Percentiles rank a stretch among this genome's conserved stretches.
Evolutionary conservation across 768 basidiomycete genomes (phyloP).

Genomic region (Cystobasidium onofrii): DNA sequence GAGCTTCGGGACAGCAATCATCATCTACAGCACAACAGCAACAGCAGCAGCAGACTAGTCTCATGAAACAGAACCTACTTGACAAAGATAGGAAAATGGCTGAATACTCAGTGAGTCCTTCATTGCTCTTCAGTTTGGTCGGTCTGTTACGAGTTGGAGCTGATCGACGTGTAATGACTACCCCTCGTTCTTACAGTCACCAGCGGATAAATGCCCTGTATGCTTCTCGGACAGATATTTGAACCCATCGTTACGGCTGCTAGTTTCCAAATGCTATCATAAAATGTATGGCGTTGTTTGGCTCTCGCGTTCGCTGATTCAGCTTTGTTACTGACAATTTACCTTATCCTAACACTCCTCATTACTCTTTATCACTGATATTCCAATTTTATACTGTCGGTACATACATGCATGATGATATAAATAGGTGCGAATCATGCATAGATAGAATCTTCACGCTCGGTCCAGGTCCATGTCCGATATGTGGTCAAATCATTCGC

Average conservation of each 20-base stretch:
- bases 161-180: not conserved
- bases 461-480: slow-evolving; percentile 91
- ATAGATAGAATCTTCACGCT: slow-evolving; percentile 93
- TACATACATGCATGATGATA: too few relatives aligned
- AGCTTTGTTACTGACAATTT: not conserved
- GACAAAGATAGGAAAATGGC: slow-evolving; percentile 27
- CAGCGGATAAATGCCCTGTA: slow-evolving; percentile 86
- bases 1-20: not conserved
- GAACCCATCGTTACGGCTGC: slow-evolving; percentile 82
- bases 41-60: not conserved
- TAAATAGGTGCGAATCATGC: slow-evolving; percentile 97
- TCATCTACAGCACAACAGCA: slow-evolving; percentile 5
- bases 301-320: not conserved
- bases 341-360: not conserved
- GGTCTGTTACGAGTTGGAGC: not conserved
- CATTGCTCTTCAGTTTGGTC: not conserved
- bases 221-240: slow-evolving; percentile 94
- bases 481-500: slow-evolving; percentile 74
- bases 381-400: too few relatives aligned
- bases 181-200: not conserved
- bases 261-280: slow-evolving; percentile 89
- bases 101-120: slow-evolving; percentile 19
- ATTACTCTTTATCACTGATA: too few relatives aligned
- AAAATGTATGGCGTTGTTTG: slow-evolving; percentile 62
- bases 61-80: slow-evolving; percentile 15